Conservation (phyloP, 768 basidiomycete species). For the Mycena vulgaris region DNA sequence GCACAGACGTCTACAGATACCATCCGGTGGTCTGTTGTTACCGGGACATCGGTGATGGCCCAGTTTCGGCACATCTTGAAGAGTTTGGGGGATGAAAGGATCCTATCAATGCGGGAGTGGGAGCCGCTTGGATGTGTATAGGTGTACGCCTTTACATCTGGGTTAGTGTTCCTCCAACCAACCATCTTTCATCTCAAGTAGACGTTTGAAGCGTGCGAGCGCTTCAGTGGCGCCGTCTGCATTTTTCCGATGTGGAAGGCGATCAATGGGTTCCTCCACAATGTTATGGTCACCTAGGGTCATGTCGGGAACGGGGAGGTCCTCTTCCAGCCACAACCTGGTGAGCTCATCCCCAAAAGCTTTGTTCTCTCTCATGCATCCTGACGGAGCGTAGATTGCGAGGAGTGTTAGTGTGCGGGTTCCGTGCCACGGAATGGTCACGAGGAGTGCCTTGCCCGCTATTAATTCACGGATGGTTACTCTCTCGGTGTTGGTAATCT, state of each 20-base stretch:
- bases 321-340: not conserved
- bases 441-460: too few relatives aligned
- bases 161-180: slow-evolving; percentile 19
- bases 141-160: not conserved
- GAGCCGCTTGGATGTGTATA: too few relatives aligned
- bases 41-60: too few relatives aligned
- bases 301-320: slow-evolving; percentile 23
- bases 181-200: slow-evolving; percentile 21
- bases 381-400: slow-evolving; percentile 40
- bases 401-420: too few relatives aligned
- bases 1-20: too few relatives aligned
- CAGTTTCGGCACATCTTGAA: too few relatives aligned
- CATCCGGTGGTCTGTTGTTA: too few relatives aligned
- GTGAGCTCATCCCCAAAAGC: slow-evolving; percentile 36
- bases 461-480: not conserved
- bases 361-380: not conserved
- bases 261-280: too few relatives aligned
- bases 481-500: slow-evolving; percentile 21
- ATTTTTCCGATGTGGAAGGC: slow-evolving; percentile 17
- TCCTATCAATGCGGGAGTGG: too few relatives aligned
- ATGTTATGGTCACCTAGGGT: slow-evolving; percentile 27
- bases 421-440: too few relatives aligned
- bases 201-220: not conserved
- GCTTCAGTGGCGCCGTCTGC: not conserved
- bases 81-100: too few relatives aligned